Conservation (phyloP, 1,139 yeast species). For the Pichia sp. region DNA sequence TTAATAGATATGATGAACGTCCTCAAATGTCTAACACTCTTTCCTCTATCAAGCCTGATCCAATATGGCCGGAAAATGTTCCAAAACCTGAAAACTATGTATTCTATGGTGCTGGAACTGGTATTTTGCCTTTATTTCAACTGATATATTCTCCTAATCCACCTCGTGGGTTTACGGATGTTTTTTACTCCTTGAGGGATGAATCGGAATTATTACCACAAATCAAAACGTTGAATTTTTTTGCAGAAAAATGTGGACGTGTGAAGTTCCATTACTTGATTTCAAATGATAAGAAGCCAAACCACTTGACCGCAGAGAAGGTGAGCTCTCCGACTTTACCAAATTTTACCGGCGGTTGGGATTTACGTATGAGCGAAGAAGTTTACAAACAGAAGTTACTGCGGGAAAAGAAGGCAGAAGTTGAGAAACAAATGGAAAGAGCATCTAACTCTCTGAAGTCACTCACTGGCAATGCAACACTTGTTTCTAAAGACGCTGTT, state of each 20-base stretch:
- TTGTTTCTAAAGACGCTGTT: background rate
- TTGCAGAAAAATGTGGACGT: slow-evolving; percentile 68
- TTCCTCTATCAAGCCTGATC: slow-evolving; percentile 52
- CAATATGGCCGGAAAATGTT: slow-evolving; percentile 34
- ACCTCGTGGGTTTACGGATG: slow-evolving; percentile 65
- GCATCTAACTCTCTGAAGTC: background rate
- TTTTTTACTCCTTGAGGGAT: slow-evolving; percentile 63
- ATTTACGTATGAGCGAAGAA: slow-evolving; percentile 51
- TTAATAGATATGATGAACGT: slow-evolving; percentile 50
- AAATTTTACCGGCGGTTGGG: slow-evolving; percentile 37
- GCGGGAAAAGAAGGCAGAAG: slow-evolving; percentile 73
- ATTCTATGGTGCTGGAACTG: slow-evolving; percentile 85
- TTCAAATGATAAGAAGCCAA: slow-evolving; percentile 37
- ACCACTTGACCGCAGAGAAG: slow-evolving; percentile 30
- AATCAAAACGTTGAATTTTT: slow-evolving; percentile 55
- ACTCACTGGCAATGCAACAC: background rate
- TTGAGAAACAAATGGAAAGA: slow-evolving; percentile 36
- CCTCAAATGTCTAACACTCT: slow-evolving; percentile 68
- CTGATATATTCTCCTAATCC: slow-evolving; percentile 59
- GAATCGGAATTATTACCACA: slow-evolving; percentile 54
- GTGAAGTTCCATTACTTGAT: slow-evolving; percentile 53
- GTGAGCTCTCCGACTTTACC: slow-evolving; percentile 28
- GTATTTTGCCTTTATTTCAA: slow-evolving; percentile 80
- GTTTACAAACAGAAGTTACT: slow-evolving; percentile 77
- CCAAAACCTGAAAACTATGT: slow-evolving; percentile 58